A percentile compares a stretch with the other conserved stretches of the same genome.
Evolutionary conservation across 2,329 filamentous ascomycete species (phyloP).

Genomic region (Pezicula radicicola): DNA sequence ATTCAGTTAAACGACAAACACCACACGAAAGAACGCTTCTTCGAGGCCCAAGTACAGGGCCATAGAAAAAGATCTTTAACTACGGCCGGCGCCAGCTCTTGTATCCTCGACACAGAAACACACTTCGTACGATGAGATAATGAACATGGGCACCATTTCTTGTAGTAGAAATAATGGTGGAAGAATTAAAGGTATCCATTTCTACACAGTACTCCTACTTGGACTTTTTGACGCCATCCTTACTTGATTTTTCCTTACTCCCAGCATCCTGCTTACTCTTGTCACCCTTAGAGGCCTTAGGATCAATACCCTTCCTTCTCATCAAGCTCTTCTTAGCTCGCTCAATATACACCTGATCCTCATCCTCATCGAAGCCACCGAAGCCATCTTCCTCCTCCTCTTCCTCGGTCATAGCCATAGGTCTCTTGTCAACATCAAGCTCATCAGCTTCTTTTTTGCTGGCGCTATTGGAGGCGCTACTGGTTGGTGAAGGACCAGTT

Average conservation of each 20-base stretch:
- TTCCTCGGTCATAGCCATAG: conserved; percentile 46
- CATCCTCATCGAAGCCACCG: conserved; percentile 71
- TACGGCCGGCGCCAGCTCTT: no score
- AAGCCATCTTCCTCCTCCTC: conserved; percentile 50
- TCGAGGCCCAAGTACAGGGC: no score
- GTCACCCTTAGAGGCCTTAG: conserved; percentile 48
- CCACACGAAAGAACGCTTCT: no score
- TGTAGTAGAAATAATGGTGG: no score
- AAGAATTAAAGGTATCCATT: no score
- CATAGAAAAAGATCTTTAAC: no score
- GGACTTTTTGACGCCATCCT: no score
- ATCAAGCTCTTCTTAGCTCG: conserved; percentile 71
- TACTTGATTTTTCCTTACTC: neutral
- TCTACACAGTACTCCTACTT: no score
- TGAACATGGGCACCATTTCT: no score
- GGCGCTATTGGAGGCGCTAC: conserved; percentile 18
- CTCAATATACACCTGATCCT: conserved; percentile 69
- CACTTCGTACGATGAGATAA: no score
- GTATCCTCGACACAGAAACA: no score
- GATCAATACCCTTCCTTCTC: conserved; percentile 72
- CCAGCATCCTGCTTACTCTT: conserved; percentile 10
- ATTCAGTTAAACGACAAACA: no score
- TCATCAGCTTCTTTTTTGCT: conserved; percentile 33
- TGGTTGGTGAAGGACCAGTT: conserved; percentile 70
- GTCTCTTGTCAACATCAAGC: conserved; percentile 63